Conservation (phyloP, 148 eudicot species). For the Fagopyrum esculentum region DNA sequence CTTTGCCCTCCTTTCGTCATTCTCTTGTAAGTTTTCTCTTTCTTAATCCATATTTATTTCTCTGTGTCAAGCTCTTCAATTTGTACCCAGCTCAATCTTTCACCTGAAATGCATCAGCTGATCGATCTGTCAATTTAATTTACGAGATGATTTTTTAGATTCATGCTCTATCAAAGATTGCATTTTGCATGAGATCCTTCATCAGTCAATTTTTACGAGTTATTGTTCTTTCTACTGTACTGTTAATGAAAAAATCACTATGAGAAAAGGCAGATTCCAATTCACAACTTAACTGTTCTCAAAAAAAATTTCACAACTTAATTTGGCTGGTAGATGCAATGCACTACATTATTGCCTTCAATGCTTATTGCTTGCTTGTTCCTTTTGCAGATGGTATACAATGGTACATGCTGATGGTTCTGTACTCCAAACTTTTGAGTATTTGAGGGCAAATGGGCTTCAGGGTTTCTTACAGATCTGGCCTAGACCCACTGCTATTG, state of each 20-base stretch:
- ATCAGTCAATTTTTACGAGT: background rate
- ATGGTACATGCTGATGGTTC: slow-evolving; percentile 98
- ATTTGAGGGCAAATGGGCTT: slow-evolving; percentile 50
- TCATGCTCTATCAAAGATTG: background rate
- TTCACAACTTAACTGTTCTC: no score
- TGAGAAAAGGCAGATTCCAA: background rate
- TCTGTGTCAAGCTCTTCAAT: background rate
- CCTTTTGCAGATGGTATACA: slow-evolving; percentile 79
- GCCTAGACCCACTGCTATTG: slow-evolving; percentile 73
- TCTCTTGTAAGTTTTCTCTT: slow-evolving; percentile 46
- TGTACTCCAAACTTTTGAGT: slow-evolving; percentile 42
- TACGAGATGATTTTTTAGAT: background rate
- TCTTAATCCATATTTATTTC: background rate
- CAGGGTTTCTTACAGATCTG: slow-evolving; percentile 69
- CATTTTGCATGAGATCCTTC: slow-evolving; percentile 1
- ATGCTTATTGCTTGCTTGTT: slow-evolving; percentile 4
- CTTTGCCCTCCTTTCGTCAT: slow-evolving; percentile 92
- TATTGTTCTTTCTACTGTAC: background rate
- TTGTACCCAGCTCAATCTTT: background rate
- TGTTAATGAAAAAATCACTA: background rate
- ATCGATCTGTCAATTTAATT: no score
- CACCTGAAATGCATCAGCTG: background rate
- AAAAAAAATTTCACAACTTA: background rate
- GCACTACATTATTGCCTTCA: background rate
- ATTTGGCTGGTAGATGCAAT: background rate